phyloP scores from a whole-genome alignment of 2,329 filamentous ascomycete species.

The Cucurbitaria berberidis region DNA sequence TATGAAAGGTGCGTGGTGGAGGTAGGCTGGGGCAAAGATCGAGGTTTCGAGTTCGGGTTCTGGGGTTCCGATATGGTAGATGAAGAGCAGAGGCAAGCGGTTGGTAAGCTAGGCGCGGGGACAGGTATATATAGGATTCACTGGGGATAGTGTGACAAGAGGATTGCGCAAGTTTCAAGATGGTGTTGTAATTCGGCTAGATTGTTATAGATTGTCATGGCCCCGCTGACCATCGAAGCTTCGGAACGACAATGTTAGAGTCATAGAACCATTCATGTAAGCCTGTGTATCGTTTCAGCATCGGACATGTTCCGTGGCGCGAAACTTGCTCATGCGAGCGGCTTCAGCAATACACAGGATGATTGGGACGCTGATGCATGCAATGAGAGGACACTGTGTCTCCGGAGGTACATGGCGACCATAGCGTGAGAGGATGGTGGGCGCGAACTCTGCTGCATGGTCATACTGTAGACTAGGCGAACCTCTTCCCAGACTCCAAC shows the following conservation, averaged over 20 bases:
- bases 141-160: slow-evolving; percentile 14
- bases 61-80: slow-evolving; percentile 2
- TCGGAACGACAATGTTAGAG: slow-evolving; percentile 19
- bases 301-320: slow-evolving; percentile 34
- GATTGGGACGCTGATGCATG: background rate
- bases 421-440: background rate
- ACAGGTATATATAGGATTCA: slow-evolving; percentile 24
- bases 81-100: slow-evolving; percentile 3
- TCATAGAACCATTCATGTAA: slow-evolving; percentile 36
- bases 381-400: slow-evolving; percentile 12
- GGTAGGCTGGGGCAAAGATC: background rate
- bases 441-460: background rate
- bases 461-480: background rate
- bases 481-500: background rate
- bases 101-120: too few species aligned
- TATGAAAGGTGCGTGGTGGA: slow-evolving; percentile 2
- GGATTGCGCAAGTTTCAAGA: slow-evolving; percentile 43
- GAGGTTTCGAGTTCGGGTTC: slow-evolving; percentile 9
- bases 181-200: slow-evolving; percentile 39
- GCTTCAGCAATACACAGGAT: background rate
- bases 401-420: background rate
- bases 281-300: slow-evolving; percentile 22
- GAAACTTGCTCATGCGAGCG: slow-evolving; percentile 43
- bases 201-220: slow-evolving; percentile 40
- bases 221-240: slow-evolving; percentile 38